Base-by-base conservation (phyloP, 768 basidiomycete genomes). In the Hydnomerulius pinastri region DNA sequence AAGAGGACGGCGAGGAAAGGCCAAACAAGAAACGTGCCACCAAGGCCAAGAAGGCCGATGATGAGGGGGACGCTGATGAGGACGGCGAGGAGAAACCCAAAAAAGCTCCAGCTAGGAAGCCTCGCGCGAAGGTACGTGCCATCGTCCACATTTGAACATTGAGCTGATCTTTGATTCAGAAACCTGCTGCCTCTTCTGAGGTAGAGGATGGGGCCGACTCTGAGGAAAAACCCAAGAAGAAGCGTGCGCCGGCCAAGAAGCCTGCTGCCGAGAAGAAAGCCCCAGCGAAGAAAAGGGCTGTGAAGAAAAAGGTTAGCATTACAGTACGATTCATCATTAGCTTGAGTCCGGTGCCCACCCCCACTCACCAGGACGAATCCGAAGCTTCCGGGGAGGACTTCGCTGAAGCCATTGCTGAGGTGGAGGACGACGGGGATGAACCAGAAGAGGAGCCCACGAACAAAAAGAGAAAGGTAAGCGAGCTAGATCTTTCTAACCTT, bases 391-490 rank as follows among this genome's bases (percentile, higher is more conserved):
- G 68, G 9, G 79, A 80, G 43, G 77, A 81, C 56, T 77, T 77
- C 43, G 69, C 57, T 9, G 77, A 71, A 5, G 77, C 72, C 36
- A 62, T 73, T 61, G 75, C 62, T 51, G 77, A 68, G 1, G 68
- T 74, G n/a, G 77, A 75, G 10, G 79, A 77, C 5, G 77, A 76
- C 1, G 78, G 76, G 12, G 78, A 80, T 10, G 73, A 74, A 2
- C 69, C 68, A 6, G 53, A 44, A 6, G 73, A 72, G 8, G 65
- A 65, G 56, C 67, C 65, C 17, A 48, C 49, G 9, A 63, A 62
- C 60, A 87, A 83, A 74, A 91, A 90, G 71, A 83, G 86, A 71
- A 87, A 89, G 82, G 87, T 83, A 58, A 18, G 71, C 18, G 15
- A 8, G 1, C 11, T 37, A 4, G 11, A 7, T 28, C n/a, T 36